Evolutionary conservation across 805 yeast genomes (phyloP).

Genomic region (Hanseniaspora vineae): DNA sequence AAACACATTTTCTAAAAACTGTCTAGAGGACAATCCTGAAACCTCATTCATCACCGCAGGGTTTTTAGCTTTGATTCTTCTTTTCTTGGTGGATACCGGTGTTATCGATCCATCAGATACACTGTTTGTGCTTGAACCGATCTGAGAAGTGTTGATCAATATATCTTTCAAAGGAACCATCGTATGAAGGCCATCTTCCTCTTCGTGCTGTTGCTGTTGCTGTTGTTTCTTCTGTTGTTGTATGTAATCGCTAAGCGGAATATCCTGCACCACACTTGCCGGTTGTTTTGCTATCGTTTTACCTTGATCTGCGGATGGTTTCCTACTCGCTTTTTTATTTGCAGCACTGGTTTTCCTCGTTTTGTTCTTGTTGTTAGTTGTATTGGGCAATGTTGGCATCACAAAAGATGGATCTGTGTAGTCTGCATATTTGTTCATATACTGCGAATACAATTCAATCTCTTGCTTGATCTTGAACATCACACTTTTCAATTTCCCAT

Average conservation of each 20-base stretch:
- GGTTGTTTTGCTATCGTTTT: no score
- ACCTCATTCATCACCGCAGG: not conserved
- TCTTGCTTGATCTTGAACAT: slow-evolving; percentile 14
- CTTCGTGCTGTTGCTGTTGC: not conserved
- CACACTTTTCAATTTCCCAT: slow-evolving; percentile 15
- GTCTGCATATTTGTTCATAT: slow-evolving; percentile 2
- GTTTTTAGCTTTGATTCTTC: not conserved
- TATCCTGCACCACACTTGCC: not conserved
- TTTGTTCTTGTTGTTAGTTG: not conserved
- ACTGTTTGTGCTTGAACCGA: not conserved
- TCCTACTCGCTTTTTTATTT: no score
- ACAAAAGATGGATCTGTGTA: slow-evolving; percentile 3
- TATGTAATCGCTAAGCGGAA: slow-evolving; percentile 1
- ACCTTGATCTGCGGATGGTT: no score
- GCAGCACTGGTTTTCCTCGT: no score
- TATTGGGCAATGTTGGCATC: not conserved
- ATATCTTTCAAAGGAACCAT: not conserved
- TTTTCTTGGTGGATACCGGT: not conserved
- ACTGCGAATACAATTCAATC: slow-evolving; percentile 13
- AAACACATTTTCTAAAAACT: not conserved
- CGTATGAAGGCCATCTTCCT: not conserved
- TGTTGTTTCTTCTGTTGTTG: not conserved
- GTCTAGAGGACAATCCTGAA: not conserved
- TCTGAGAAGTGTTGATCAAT: not conserved
- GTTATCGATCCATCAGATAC: not conserved